Evolutionary conservation across 331 rosid genomes (phyloP), one percentile per base, ranked within the genome.

Genomic region (Dryas integrifolia): DNA sequence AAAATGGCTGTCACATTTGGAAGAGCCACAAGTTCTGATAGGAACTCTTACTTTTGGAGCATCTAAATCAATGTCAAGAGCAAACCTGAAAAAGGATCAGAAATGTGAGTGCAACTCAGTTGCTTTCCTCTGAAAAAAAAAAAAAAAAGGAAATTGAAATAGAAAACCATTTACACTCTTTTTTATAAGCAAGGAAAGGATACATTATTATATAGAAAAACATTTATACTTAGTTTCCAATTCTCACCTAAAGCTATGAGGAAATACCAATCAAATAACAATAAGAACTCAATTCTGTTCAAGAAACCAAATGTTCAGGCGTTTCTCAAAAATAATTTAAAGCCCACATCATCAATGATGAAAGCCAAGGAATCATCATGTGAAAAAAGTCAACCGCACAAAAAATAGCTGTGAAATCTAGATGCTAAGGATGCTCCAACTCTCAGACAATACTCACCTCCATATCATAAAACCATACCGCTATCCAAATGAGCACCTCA

Each of bases 31-130:
- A 15, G 70, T 77, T 83, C 91, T 84, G 84, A 95, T 85, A 69
- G 98, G 98, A 81, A 95, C 87, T 84, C 96, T 88, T 67, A 95
- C 96, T 89, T 95, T 95, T 39, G 98, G 98, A 67, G 98, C 98
- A 81, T 91, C 98, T 57, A 95, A 85, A 71, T 95, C 98, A 80
- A 95, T 81, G 81, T 95, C 98, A 73, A 95, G 88, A 61, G 98
- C 92, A 87, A 95, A 95, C 80, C 98, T 95, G 92, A 76, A 84
- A 84, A 65, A 69, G 38, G 71, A 79, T 75, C 35, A 61, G 79
- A 76, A 80, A 79, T 16, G 69, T 48, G 64, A 64, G 49, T 18
- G 55, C 21, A 43, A 79, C 70, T 55, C 10, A 24, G 30, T 40
- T n/a, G 30, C 67, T 45, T 39, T 65, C 38, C 43, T 39, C 48